Evolutionary conservation across 2,329 filamentous ascomycete species (phyloP).

Genomic region (Aspergillus amoenus): DNA sequence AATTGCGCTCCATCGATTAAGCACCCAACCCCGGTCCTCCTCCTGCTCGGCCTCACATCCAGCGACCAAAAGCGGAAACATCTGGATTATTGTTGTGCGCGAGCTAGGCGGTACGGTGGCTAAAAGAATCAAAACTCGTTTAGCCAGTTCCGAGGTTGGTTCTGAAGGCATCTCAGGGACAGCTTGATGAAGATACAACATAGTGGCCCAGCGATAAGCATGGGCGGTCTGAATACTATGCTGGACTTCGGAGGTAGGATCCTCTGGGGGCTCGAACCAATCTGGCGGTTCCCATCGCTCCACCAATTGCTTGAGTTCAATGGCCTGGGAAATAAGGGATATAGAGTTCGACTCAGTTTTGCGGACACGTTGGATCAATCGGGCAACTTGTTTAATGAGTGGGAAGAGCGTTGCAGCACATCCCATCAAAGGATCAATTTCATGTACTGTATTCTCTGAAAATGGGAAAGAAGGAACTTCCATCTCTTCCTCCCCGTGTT

Average conservation of each 20-base stretch:
- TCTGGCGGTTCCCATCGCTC: slow-evolving; percentile 62
- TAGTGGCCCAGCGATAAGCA: slow-evolving; percentile 66
- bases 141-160: slow-evolving; percentile 58
- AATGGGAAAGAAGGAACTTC: slow-evolving; percentile 39
- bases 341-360: slow-evolving; percentile 57
- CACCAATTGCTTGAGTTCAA: slow-evolving; percentile 60
- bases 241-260: slow-evolving; percentile 61
- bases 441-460: slow-evolving; percentile 48
- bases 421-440: slow-evolving; percentile 71
- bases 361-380: slow-evolving; percentile 63
- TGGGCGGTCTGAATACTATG: slow-evolving; percentile 67
- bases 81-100: slow-evolving; percentile 66
- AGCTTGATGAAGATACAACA: slow-evolving; percentile 67
- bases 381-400: slow-evolving; percentile 65
- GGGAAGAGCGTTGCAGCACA: slow-evolving; percentile 68
- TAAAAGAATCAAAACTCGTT: slow-evolving; percentile 60
- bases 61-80: slow-evolving; percentile 67
- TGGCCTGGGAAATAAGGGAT: slow-evolving; percentile 61
- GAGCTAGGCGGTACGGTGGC: slow-evolving; percentile 64
- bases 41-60: slow-evolving; percentile 61
- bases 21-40: slow-evolving; percentile 65
- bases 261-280: slow-evolving; percentile 61
- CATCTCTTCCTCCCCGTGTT: slow-evolving; percentile 53
- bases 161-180: slow-evolving; percentile 66
- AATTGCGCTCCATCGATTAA: slow-evolving; percentile 62